Evolutionary conservation across 1,284 basidiomycete genomes (phyloP), one percentile per base, ranked within the genome.

Genomic region (Rhodotorula sp.): DNA sequence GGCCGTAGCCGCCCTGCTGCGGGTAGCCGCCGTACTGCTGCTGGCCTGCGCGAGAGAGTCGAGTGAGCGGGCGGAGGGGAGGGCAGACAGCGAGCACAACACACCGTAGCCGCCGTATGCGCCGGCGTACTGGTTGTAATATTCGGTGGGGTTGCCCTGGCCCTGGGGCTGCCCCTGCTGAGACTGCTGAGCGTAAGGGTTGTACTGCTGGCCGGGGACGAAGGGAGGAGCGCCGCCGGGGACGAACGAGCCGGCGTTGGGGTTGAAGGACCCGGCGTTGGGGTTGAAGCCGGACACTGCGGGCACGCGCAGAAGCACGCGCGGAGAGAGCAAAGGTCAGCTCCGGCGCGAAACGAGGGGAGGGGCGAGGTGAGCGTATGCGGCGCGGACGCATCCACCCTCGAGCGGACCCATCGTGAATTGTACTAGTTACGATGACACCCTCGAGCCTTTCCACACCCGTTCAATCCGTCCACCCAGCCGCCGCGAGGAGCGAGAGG

Each of bases 121-220:
- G 37, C 62, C 62, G 29, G 75, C 74, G 64, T 80, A 80, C 71
- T 81, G 81, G 61, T 69, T 75, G 60, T 72, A 79, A 77, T 82
- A 82, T 25, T 75, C 68, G n/a, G 69, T 41, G 39, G 70, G 69
- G 76, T 67, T 74, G 39, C 58, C 79, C 51, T 65, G 61, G 34
- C 59, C 51, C 41, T 62, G 67, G 39, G 56, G 79, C 51, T 65
- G 61, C 29, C 59, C 51, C 41, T 62, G 67, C 48, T 64, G 61
- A 25, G 57, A 55, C 46, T 69, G 74, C 60, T 59, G 63, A 32
- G 61, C 73, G 64, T 70, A 67, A 1, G 71, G 69, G 54, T 71
- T 69, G 61, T 78, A 77, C n/a, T 69, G 72, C 69, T 75, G 69
- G 9, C 69, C 75, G 36, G 74, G 76, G 34, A 64, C 62, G 67